Evolutionary conservation across 768 basidiomycete species (phyloP), one percentile per base, ranked within the genome.

Genomic region (Boletus rex-veris): DNA sequence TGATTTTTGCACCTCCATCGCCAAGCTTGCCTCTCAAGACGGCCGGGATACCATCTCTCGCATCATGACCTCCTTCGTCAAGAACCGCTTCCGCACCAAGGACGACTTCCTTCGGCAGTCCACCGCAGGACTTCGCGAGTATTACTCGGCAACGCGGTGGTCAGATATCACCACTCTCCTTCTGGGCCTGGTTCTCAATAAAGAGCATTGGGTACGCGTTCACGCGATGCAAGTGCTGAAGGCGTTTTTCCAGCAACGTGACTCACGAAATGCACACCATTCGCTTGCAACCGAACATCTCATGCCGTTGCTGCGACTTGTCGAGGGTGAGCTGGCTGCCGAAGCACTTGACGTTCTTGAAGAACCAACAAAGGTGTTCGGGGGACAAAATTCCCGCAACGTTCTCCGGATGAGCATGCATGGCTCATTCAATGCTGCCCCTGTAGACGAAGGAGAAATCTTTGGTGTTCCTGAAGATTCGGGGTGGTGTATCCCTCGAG

Each of bases 31-130:
- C 3, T 82, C 82, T 38, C 68, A 74, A 45, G 88, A 92, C 59
- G 85, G 83, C 26, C 80, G 85, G 28, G 78, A 81, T n/a, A 89
- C 86, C 62, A 90, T 97, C 61, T 79, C 83, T 49, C 86, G 90
- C 45, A 89, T 98, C 64, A 90, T 96, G 87, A 85, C 78, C 5
- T 93, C 91, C 4, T 95, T 95, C 61, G 83, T 89, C 51, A 91
- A 91, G 70, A 77, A 79, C 19, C 86, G 90, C 47, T 97, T 98
- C 77, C 79, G 94, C 45, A 92, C 92, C 2, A 86, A 86, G 63
- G 94, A 98, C 48, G 94, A 97, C 71, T 96, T 96, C 73, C 79
- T 96, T 54, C 84, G 92, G 5, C 92, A 97, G 65, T 92, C 91
- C 0, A 85, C 92, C 19, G 77, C 83, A 2, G 86, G 89, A 60